A percentile compares a stretch with the other conserved stretches of the same genome.
These are phyloP conservation scores for Fusarium pseudoanthophilum DNA, from an alignment of 2,329 filamentous ascomycete genomes.

Conservation along the genomic window DNA sequence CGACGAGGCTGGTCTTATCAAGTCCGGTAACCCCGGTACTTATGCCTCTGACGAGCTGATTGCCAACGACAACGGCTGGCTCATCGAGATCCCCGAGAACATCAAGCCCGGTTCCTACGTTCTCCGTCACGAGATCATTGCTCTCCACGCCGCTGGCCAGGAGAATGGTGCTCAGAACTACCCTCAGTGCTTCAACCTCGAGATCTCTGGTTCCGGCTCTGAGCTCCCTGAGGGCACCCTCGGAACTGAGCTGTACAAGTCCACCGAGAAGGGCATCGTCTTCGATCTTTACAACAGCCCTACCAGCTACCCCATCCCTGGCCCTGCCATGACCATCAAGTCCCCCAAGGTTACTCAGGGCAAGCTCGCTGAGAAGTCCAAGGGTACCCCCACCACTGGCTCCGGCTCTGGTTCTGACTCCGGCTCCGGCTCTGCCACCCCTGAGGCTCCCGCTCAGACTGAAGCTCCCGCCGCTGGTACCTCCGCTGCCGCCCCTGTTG, in stretches of 20 bases:
- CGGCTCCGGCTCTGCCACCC: not conserved
- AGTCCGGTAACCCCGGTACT: constrained; percentile 53
- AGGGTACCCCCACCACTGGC: constrained; percentile 23
- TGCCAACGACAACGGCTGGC: constrained; percentile 51
- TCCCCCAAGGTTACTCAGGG: constrained; percentile 33
- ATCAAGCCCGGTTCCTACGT: constrained; percentile 58
- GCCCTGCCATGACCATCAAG: constrained; percentile 41
- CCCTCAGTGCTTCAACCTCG: constrained; percentile 62
- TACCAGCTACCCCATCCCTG: constrained; percentile 45
- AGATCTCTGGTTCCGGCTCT: constrained; percentile 56
- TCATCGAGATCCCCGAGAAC: constrained; percentile 49
- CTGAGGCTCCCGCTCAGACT: not conserved
- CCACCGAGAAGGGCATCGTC: constrained; percentile 47
- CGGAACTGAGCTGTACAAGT: constrained; percentile 47
- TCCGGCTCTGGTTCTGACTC: constrained; percentile 3
- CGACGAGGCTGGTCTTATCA: constrained; percentile 62
- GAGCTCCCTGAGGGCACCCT: constrained; percentile 49
- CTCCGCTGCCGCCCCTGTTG: constrained; percentile 19
- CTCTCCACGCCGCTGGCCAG: constrained; percentile 56
- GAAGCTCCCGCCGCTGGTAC: constrained; percentile 5
- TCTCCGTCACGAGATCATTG: constrained; percentile 64
- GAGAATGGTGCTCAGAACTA: constrained; percentile 63
- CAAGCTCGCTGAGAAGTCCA: constrained; percentile 26
- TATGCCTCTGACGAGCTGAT: constrained; percentile 57
- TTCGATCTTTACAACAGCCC: constrained; percentile 49